Conservation (phyloP, 352 stramenopile genomes). For the Pythium aristosporum region DNA sequence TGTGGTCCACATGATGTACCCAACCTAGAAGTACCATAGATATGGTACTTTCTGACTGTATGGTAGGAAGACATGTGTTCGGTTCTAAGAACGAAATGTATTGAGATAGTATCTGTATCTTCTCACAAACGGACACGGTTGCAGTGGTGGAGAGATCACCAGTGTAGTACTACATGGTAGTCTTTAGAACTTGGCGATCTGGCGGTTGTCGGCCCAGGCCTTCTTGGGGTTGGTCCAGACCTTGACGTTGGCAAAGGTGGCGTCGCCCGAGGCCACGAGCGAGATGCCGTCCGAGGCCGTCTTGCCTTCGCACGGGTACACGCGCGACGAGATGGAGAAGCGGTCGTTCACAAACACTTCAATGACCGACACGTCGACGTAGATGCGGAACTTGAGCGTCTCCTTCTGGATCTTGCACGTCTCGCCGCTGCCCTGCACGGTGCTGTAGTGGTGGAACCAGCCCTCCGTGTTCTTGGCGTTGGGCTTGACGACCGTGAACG, state of each 20-base stretch:
- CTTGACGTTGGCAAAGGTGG: slow-evolving; percentile 60
- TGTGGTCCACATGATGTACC: background rate
- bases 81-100: background rate
- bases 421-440: slow-evolving; percentile 27
- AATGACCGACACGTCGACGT: slow-evolving; percentile 67
- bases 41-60: too few species aligned
- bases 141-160: too few species aligned
- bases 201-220: slow-evolving; percentile 49
- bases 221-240: slow-evolving; percentile 69
- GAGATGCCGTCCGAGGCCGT: slow-evolving; percentile 57
- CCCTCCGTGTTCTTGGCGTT: slow-evolving; percentile 37
- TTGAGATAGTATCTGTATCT: background rate
- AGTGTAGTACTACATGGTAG: background rate
- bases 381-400: slow-evolving; percentile 57
- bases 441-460: slow-evolving; percentile 65
- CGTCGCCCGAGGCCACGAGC: slow-evolving; percentile 37
- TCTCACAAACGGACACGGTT: background rate
- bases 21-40: background rate
- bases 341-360: slow-evolving; percentile 75
- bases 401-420: slow-evolving; percentile 42
- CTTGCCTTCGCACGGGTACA: slow-evolving; percentile 58
- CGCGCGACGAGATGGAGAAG: slow-evolving; percentile 59
- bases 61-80: too few species aligned
- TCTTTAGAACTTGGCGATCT: slow-evolving; percentile 20
- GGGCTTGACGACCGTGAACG: slow-evolving; percentile 44